These are phyloP conservation scores for Hyaloscypha variabilis DNA, from an alignment of 495 filamentous ascomycete species.

Conservation along the genomic window DNA sequence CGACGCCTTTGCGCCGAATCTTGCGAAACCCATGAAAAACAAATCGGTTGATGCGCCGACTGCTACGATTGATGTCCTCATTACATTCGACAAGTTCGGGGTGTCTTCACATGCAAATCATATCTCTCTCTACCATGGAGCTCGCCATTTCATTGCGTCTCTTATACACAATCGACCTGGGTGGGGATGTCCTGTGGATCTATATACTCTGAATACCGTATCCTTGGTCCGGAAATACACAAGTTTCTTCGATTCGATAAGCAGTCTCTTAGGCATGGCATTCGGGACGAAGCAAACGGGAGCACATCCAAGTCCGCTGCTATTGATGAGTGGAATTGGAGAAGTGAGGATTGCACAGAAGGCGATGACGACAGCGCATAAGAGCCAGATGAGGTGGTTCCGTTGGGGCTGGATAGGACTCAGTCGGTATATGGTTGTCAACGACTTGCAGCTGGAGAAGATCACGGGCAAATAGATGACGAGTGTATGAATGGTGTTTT, in stretches of 20 bases:
- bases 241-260: constrained; percentile 70
- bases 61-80: constrained; percentile 74
- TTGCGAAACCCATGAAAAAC: constrained; percentile 39
- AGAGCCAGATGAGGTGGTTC: constrained; percentile 99
- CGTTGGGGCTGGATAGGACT: constrained; percentile 93
- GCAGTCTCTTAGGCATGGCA: constrained; percentile 58
- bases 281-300: constrained; percentile 39
- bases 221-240: constrained; percentile 77
- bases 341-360: constrained; percentile 69
- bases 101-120: constrained; percentile 91
- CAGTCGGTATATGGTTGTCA: constrained; percentile 93
- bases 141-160: constrained; percentile 65
- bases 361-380: constrained; percentile 86
- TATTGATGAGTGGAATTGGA: constrained; percentile 69
- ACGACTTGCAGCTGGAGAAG: constrained; percentile 77
- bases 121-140: constrained; percentile 81
- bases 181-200: constrained; percentile 71
- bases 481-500: background rate
- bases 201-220: constrained; percentile 81
- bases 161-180: constrained; percentile 65
- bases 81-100: constrained; percentile 85
- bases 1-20: constrained; percentile 67
- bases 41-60: constrained; percentile 45
- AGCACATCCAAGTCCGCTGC: constrained; percentile 50
- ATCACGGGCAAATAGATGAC: constrained; percentile 9